Evolutionary conservation across 148 eudicot species (phyloP).

Genomic region (Linanthus parryae): DNA sequence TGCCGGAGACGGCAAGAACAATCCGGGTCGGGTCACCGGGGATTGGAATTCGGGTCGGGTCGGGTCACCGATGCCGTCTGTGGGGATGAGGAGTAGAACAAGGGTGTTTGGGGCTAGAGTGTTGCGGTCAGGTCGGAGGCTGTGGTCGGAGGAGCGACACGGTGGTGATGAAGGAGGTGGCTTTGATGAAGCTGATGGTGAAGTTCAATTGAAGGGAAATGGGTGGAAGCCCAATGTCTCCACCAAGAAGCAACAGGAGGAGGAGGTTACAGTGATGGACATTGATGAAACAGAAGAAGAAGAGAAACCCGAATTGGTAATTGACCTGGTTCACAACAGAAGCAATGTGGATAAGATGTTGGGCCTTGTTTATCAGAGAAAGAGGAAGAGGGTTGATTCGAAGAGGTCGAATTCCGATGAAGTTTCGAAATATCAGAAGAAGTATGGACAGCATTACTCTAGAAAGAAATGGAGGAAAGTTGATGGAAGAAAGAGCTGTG

Average conservation of each 20-base stretch:
- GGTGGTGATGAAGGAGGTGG: background rate
- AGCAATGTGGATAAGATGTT: slow-evolving; percentile 25
- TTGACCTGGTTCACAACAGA: background rate
- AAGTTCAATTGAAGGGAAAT: slow-evolving; percentile 18
- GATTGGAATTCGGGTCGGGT: no score
- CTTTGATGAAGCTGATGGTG: slow-evolving; percentile 35
- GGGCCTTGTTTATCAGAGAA: slow-evolving; percentile 58
- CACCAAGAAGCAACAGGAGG: no score
- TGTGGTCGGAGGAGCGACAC: slow-evolving; percentile 32
- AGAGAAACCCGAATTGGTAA: slow-evolving; percentile 22
- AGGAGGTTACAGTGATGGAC: background rate
- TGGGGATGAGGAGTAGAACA: slow-evolving; percentile 74
- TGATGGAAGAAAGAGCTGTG: background rate
- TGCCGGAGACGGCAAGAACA: no score
- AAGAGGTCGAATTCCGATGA: no score
- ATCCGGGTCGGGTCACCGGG: no score
- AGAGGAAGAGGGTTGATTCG: slow-evolving; percentile 42
- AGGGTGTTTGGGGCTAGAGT: slow-evolving; percentile 80
- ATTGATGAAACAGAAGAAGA: slow-evolving; percentile 12
- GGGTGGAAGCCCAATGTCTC: no score
- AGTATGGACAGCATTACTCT: slow-evolving; percentile 47
- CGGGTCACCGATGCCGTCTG: slow-evolving; percentile 91
- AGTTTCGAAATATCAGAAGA: no score
- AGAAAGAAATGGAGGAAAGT: slow-evolving; percentile 41
- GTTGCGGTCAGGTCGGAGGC: slow-evolving; percentile 69